A percentile compares a stretch with the other conserved stretches of the same genome.
Evolutionary conservation across 176 grass and related monocot genomes (phyloP).

Genomic region (Oryza punctata): DNA sequence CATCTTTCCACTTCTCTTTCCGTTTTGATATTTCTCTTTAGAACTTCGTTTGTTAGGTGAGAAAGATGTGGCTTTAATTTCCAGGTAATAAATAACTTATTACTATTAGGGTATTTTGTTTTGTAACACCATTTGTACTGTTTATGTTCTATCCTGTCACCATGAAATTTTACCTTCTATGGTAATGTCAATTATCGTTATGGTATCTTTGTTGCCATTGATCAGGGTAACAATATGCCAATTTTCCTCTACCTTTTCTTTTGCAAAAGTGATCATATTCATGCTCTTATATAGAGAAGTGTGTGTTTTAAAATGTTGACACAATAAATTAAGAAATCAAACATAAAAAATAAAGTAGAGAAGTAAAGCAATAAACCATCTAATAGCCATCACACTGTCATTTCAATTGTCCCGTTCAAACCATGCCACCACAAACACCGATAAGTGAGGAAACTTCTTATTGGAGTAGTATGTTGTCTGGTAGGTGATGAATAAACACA

Average conservation of each 20-base stretch:
- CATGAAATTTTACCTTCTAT: too few species aligned
- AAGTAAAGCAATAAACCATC: not conserved
- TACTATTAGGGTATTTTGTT: not conserved
- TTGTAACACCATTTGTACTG: not conserved
- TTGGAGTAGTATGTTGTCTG: not conserved
- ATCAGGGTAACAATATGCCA: too few species aligned
- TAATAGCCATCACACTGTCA: not conserved
- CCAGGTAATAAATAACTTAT: too few species aligned
- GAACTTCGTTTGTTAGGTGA: not conserved
- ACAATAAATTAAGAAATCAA: not conserved
- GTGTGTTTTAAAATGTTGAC: not conserved
- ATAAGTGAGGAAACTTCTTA: not conserved
- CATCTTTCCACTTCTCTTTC: constrained; percentile 11
- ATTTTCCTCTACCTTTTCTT: too few species aligned
- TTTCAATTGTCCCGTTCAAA: not conserved
- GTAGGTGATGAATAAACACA: not conserved
- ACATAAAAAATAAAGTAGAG: too few species aligned
- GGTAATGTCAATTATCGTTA: too few species aligned
- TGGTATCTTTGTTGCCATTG: too few species aligned
- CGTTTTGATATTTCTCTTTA: not conserved
- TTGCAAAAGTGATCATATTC: too few species aligned
- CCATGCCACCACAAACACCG: not conserved
- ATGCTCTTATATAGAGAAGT: not conserved
- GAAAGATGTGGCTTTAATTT: not conserved
- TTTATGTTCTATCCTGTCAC: too few species aligned